A percentile compares a stretch with the other conserved stretches of the same genome.
These are phyloP conservation scores for Penicillium daleae DNA, from an alignment of 495 filamentous ascomycete genomes.

Conservation along the genomic window DNA sequence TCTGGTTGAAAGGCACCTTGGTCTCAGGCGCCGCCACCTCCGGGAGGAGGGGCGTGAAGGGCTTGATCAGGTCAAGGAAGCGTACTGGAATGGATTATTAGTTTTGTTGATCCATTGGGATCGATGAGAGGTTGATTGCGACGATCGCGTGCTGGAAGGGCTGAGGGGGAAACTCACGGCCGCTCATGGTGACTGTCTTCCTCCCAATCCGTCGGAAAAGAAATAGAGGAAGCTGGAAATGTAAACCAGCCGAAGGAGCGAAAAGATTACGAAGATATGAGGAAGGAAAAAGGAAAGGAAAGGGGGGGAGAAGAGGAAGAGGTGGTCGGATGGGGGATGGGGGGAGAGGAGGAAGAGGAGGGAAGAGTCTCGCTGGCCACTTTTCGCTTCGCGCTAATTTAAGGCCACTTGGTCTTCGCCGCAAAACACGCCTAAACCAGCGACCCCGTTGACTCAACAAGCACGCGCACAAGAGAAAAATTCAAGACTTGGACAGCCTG, in stretches of 20 bases:
- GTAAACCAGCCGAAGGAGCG: conserved; percentile 59
- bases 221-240: conserved; percentile 53
- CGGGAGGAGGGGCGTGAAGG: conserved; percentile 97
- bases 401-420: conserved; percentile 51
- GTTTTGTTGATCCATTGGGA: conserved; percentile 36
- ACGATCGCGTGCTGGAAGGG: conserved; percentile 43
- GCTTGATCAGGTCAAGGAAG: conserved; percentile 99
- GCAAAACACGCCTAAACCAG: conserved; percentile 17
- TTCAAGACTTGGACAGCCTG: neutral
- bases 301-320: conserved; percentile 39
- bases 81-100: conserved; percentile 67
- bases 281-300: conserved; percentile 39
- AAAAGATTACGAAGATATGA: conserved; percentile 47
- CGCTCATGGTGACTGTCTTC: conserved; percentile 49
- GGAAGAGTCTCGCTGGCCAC: conserved; percentile 48
- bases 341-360: conserved; percentile 41
- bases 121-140: conserved; percentile 17
- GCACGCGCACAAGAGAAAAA: neutral
- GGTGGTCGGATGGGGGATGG: conserved; percentile 37
- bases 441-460: conserved; percentile 19
- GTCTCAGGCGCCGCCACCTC: conserved; percentile 96
- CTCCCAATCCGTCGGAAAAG: conserved; percentile 38
- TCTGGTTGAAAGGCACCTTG: conserved; percentile 98
- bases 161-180: conserved; percentile 47
- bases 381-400: conserved; percentile 52